Conservation (phyloP, 345 rosid genomes). For the Physaria fendleri region DNA sequence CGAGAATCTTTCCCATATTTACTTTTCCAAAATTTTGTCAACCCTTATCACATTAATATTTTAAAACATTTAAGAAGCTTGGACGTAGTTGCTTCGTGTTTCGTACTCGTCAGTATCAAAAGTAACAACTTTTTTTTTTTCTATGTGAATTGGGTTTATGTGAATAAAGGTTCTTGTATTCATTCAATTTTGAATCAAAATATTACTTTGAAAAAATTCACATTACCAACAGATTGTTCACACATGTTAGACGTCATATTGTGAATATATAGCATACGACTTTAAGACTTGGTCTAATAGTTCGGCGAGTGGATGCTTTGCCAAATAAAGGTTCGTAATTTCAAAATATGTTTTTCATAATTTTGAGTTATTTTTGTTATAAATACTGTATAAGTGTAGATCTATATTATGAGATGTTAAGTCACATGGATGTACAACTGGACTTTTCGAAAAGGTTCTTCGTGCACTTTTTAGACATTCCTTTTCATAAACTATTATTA, state of each 20-base stretch:
- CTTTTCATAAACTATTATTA: not conserved
- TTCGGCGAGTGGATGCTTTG: constrained; percentile 12
- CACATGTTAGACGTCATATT: not conserved
- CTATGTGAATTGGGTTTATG: not conserved
- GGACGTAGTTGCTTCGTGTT: not conserved
- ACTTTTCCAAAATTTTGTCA: not conserved
- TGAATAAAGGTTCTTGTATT: not conserved
- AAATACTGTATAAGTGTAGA: no score
- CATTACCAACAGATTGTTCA: not conserved
- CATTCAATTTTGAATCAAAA: no score
- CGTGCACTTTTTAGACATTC: constrained; percentile 25
- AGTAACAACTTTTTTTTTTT: no score
- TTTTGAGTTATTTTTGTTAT: not conserved
- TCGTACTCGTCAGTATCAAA: not conserved
- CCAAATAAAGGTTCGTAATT: not conserved
- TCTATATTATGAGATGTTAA: no score
- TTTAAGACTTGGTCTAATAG: constrained; percentile 1
- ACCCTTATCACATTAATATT: not conserved
- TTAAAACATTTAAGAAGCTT: no score
- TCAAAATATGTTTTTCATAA: not conserved
- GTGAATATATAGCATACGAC: not conserved
- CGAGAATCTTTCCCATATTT: constrained; percentile 11
- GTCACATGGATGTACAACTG: constrained; percentile 10
- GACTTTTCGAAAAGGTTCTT: constrained; percentile 17
- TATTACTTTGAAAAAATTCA: no score